Percentiles rank a stretch among this genome's conserved stretches.
These are phyloP conservation scores for Mortierella hygrophila DNA, from an alignment of 192 early-diverging fungal genomes.

Conservation along the genomic window DNA sequence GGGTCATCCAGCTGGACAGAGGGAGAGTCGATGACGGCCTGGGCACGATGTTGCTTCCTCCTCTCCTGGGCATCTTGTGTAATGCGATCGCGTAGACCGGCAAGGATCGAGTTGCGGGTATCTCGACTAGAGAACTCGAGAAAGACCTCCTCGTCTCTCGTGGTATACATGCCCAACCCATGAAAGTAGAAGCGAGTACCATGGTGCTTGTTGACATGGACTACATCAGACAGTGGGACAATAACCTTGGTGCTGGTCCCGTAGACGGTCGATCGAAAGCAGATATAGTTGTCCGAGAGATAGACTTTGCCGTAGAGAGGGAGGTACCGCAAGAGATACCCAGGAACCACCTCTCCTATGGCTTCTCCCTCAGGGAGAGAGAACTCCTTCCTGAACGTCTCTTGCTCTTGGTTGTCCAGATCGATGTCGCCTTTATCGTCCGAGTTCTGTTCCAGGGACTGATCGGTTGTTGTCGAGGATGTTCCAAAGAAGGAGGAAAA, in stretches of 20 bases:
- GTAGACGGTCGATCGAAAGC: conserved; percentile 67
- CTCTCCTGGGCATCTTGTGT: conserved; percentile 22
- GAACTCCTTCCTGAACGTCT: conserved; percentile 64
- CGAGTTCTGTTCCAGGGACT: not conserved
- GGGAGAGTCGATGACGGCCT: conserved; percentile 20
- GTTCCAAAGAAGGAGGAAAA: not conserved
- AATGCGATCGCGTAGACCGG: conserved; percentile 16
- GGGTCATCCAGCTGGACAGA: conserved; percentile 31
- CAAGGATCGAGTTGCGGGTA: conserved; percentile 21
- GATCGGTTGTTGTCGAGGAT: conserved; percentile 23
- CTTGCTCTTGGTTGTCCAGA: conserved; percentile 25
- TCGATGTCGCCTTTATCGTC: conserved; percentile 19
- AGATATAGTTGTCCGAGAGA: conserved; percentile 69
- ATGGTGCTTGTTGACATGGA: conserved; percentile 57
- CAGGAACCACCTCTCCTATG: conserved; percentile 57
- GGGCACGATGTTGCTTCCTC: conserved; percentile 9
- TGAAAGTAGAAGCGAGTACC: conserved; percentile 60
- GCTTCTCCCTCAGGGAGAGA: conserved; percentile 65
- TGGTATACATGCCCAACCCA: conserved; percentile 60
- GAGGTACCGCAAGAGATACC: conserved; percentile 61
- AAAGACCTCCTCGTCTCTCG: conserved; percentile 65
- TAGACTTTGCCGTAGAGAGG: conserved; percentile 72
- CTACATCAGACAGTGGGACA: conserved; percentile 67
- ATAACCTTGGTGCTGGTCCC: conserved; percentile 66
- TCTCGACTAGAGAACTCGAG: conserved; percentile 64